phyloP scores from a whole-genome alignment of 345 rosid genomes.

The Reutealis trisperma region DNA sequence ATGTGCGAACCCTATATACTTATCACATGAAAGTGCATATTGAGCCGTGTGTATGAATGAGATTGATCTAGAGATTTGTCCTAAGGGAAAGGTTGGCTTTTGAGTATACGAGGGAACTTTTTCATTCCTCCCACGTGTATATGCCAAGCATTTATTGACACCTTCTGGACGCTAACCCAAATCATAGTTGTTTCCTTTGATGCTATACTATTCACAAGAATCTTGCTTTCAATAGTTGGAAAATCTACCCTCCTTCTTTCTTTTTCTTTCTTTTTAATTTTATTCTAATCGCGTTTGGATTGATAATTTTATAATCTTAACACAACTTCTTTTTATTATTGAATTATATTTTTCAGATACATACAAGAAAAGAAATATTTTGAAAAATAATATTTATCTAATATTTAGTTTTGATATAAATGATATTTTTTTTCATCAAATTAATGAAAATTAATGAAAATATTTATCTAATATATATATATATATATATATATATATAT shows the following conservation, averaged over 20 bases:
- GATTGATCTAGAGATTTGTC: background rate
- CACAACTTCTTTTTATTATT: too few species aligned
- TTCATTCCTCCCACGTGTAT: conserved; percentile 43
- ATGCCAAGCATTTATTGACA: background rate
- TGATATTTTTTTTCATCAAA: too few species aligned
- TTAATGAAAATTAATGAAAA: too few species aligned
- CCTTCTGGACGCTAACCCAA: background rate
- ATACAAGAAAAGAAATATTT: too few species aligned
- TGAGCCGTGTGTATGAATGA: background rate
- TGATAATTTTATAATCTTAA: too few species aligned
- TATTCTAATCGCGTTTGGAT: too few species aligned
- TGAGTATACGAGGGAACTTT: conserved; percentile 23
- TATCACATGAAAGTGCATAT: background rate
- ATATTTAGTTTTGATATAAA: too few species aligned
- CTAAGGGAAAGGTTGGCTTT: background rate
- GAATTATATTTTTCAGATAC: too few species aligned
- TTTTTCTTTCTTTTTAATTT: background rate
- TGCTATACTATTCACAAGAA: conserved; percentile 5
- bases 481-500: too few species aligned
- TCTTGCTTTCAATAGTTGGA: background rate
- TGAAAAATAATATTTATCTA: too few species aligned
- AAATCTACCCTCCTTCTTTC: background rate
- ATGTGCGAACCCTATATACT: too few species aligned
- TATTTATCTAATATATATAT: too few species aligned
- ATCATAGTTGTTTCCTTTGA: background rate